Base-by-base conservation (phyloP, 1,139 yeast species). In the Yueomyces sp. region DNA sequence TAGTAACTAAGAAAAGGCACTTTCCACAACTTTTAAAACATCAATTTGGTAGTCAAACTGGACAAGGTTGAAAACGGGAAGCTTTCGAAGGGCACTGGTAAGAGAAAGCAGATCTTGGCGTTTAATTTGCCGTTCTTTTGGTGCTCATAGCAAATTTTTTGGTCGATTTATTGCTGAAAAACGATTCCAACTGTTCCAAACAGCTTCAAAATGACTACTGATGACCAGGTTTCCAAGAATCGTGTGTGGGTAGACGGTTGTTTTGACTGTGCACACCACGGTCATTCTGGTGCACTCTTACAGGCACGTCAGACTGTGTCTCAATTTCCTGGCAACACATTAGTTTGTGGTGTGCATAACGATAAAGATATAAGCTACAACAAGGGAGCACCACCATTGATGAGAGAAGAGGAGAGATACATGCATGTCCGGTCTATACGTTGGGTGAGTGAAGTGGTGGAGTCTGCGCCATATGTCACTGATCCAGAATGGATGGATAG, bases 251-350 rank as follows among this genome's bases (percentile, higher is more conserved):
- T 91, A 37, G 98, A 91, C 60, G 98, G 98, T 0, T 91, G 98
- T 58, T 91, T 91, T 65, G 98, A 91, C 61, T 91, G 91, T 66
- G 86, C 95, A 36, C 98, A 91, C 60, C 97, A 91, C 56, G 98
- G 91, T 36, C 98, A 91, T 55, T 95, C 96, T 1, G 96, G 96
- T 26, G 98, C 97, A 28, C 78, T 91, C 75, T 67, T 85, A 45
- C 98, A 91, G 60, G 96, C 98, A 1, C 75, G 59, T 29, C 50
- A 55, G 36, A 55, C 60, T n/a, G 52, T 55, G 28, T 41, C 47
- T 27, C 29, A 30, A 4, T 42, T 46, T 12, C 36, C 42, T 26
- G 36, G 39, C 5, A 80, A 60, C 67, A 78, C 39, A 91, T 93
- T 37, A 68, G 70, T 44, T 83, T 81, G 60, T 30, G 98, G 98